Evolutionary conservation across 2,329 filamentous ascomycete species (phyloP), one percentile per base, ranked within the genome.

Genomic region (Epichloe scottii): DNA sequence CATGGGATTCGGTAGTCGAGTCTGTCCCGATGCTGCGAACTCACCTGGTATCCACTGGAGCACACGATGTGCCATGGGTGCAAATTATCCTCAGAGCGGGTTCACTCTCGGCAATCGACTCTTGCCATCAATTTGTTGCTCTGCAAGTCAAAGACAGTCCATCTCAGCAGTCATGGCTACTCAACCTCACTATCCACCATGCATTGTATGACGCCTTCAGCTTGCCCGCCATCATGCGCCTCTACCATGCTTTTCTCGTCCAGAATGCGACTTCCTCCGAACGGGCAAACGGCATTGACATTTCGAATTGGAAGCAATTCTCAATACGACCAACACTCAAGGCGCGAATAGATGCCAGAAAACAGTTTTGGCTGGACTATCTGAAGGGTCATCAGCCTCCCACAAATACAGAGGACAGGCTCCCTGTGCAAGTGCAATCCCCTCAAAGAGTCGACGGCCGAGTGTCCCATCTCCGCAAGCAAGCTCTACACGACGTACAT

Each of bases 201-300:
- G 86, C 87, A 0, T 72, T 96, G 0, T 97, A 96, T 61, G 91
- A 96, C 63, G 89, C 84, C 5, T 75, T 94, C 53, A 93, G 87
- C 58, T 70, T 96, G 4, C 78, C 82, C 1, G 62, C 75, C 0
- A 68, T 95, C 5, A 69, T 89, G 2, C 60, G 64, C 14, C 47
- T 59, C 10, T 55, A 57, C 23, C 48, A 57, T 38, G 26, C 57
- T 12, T 15, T 56, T 17, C 41, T 48, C 10, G 14, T 17, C 14
- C 39, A 38, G 19, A 33, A 10, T 15, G 48, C 23, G 23, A 15
- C 26, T 17, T 47, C 44, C 2, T 8, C 19, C 58, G 58, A 56
- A 2, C 1, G 42, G 1, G 44, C 43, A 6, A 11, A n/a, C 6
- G 47, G 51, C 4, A 21, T 55, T 12, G 56, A 53, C 0, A 19